Conservation (phyloP, 2,329 filamentous ascomycete species). For the Aureobasidium sp. region DNA sequence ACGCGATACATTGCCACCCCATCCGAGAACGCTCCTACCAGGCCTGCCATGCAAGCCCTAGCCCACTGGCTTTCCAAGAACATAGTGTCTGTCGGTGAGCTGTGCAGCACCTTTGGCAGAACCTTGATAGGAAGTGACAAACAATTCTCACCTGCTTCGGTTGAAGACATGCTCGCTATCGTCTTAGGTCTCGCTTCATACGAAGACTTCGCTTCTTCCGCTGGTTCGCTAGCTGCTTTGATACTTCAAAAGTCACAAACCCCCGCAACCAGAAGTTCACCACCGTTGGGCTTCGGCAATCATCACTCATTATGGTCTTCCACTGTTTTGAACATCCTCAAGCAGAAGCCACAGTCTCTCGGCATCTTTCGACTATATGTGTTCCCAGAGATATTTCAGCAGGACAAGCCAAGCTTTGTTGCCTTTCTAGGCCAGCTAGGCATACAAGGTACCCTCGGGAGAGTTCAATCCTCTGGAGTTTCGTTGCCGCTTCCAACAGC, state of each 20-base stretch:
- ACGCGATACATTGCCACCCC: conserved; percentile 21
- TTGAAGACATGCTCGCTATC: background rate
- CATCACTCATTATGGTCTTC: conserved; percentile 28
- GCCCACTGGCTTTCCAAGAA: conserved; percentile 58
- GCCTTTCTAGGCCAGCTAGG: conserved; percentile 33
- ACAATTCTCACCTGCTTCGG: background rate
- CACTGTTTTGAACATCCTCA: conserved; percentile 29
- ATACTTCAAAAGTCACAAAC: conserved; percentile 22
- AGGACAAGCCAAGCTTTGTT: conserved; percentile 32
- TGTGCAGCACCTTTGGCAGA: background rate
- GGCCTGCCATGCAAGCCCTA: conserved; percentile 60
- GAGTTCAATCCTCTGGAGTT: background rate
- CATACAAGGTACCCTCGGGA: conserved; percentile 25
- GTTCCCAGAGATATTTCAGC: conserved; percentile 40
- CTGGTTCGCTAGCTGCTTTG: conserved; percentile 1
- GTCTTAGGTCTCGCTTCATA: conserved; percentile 8
- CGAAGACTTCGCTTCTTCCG: conserved; percentile 26
- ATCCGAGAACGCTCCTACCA: conserved; percentile 37
- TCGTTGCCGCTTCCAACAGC: background rate
- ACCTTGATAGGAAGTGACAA: background rate
- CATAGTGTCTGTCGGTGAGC: conserved; percentile 33
- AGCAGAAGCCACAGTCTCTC: conserved; percentile 29
- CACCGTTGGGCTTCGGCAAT: conserved; percentile 4
- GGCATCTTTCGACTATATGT: conserved; percentile 38
- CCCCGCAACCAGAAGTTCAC: background rate